Evolutionary conservation across 164 flowering plant species (phyloP).

Genomic region (Vitis rupestris): DNA sequence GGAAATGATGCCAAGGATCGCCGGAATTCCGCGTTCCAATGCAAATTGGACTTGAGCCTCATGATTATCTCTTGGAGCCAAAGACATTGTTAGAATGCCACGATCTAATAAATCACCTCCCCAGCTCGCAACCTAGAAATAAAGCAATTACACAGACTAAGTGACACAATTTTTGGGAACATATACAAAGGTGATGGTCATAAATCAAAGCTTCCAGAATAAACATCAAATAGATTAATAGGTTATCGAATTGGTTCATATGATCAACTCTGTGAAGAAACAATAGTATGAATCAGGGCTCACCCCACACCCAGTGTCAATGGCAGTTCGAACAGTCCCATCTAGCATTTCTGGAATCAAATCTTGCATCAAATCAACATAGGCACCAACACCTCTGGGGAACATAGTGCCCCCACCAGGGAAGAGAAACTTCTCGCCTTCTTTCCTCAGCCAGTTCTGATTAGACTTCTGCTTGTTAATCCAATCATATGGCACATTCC

Average conservation of each 20-base stretch:
- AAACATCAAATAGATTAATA: background rate
- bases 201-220: background rate
- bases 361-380: slow-evolving; percentile 88
- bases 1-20: slow-evolving; percentile 90
- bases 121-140: slow-evolving; percentile 94
- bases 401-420: slow-evolving; percentile 99
- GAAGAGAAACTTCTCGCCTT: slow-evolving; percentile 90
- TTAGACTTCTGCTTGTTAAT: slow-evolving; percentile 95
- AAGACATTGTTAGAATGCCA: slow-evolving; percentile 85
- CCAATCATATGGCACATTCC: slow-evolving; percentile 99
- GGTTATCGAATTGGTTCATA: background rate
- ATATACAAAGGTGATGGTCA: background rate
- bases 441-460: slow-evolving; percentile 88
- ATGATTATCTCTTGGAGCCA: slow-evolving; percentile 98
- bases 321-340: slow-evolving; percentile 88
- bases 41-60: slow-evolving; percentile 99
- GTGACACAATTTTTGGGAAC: background rate
- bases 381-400: slow-evolving; percentile 82
- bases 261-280: background rate
- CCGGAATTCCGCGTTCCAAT: slow-evolving; percentile 98
- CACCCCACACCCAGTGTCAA: slow-evolving; percentile 99
- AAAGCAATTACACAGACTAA: background rate
- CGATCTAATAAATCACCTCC: slow-evolving; percentile 97
- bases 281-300: slow-evolving; percentile 24
- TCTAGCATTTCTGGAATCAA: slow-evolving; percentile 93